Base-by-base conservation (phyloP, 306 rosid genomes). In the Arachis hypogaea region DNA sequence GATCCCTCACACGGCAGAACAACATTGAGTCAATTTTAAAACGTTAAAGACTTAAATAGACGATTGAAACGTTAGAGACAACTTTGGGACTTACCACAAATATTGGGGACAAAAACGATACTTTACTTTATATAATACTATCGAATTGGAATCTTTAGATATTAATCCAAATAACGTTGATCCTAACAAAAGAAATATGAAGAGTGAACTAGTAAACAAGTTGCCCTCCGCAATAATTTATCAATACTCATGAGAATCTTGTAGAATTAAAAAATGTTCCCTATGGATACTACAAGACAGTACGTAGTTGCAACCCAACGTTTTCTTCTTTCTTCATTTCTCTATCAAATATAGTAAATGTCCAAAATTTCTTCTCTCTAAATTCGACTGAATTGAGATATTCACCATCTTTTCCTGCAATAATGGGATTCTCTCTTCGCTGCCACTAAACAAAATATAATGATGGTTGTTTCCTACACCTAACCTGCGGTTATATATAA, bases 211-310 rank as follows among this genome's bases (percentile, higher is more conserved):
- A 22, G 67, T 46, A 29, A 33, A 46, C 59, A 45, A 45, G 18
- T n/a, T 9, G 68, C 42, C 6, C 60, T 36, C 50, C 41, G 36
- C 69, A 67, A 47, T 60, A 49, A 47, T 49, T 72, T 47, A 72
- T 49, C 12, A 61, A 60, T 72, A 7, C 8, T 14, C 77, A 60
- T 8, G 9, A 16, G 61, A 72, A 72, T 47, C 51, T 11, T 47
- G 12, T 33, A 60, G 40, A 60, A 9, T 59, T 58, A 30, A 30
- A 61, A 61, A 38, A 38, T 12, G 66, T 38, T 2, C 47, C 46
- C 46, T 36, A 11, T 7, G 45, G 28, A 11, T 28, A 14, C 45
- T 12, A 29, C 38, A 58, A 5, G 41, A 29, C 45, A 36, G 65
- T 14, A 7, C 28, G 5, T 18, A 33, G 46, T 22, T 5, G 12